Evolutionary conservation across 2,329 filamentous ascomycete genomes (phyloP), one percentile per base, ranked within the genome.

Genomic region (Xylaria sp.): DNA sequence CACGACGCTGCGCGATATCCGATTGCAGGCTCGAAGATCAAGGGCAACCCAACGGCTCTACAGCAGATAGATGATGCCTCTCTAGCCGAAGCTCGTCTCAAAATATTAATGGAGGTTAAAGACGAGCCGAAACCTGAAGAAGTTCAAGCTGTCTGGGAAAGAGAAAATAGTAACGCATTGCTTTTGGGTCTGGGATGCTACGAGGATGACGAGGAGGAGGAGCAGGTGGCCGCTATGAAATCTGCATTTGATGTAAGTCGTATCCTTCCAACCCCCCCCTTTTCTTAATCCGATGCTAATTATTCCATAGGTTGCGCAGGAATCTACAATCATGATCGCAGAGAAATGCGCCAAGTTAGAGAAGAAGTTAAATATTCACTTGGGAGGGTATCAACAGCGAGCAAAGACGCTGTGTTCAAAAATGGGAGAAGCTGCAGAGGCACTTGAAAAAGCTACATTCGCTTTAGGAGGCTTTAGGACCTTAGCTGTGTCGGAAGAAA

Each of bases 311-410:
- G 86, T 86, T 54, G 87, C 94, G 1, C 92, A 96, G 80, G 88
- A 92, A 55, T 85, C 87, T 8, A 92, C 97, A 70, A 86, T 92
- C 74, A 83, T 87, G 2, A 89, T 90, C 0, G 96, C 94, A 2
- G 91, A 95, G 74, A 87, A 91, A 66, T 93, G 92, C 63, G 93
- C 93, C 78, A 97, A 95, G 80, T 84, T 97, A 1, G 94, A 98
- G 81, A 97, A 97, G 87, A 98, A 96, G 81, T 87, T 99, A n/a
- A 85, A 86, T 0, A 85, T 97, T 63, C 91, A 96, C 75, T 89
- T 97, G 2, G 94, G 94, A 27, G 96, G 96, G 16, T 99, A 99
- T 81, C 91, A 94, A 79, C 90, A 94, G 74, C 91, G 96, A 37
- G 90, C 93, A 40, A 94, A 94, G 80, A 90, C 89, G 74, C 86